Evolutionary conservation across 305 asterid genomes (phyloP), one percentile per base, ranked within the genome.

Genomic region (Fraxinus platypoda): DNA sequence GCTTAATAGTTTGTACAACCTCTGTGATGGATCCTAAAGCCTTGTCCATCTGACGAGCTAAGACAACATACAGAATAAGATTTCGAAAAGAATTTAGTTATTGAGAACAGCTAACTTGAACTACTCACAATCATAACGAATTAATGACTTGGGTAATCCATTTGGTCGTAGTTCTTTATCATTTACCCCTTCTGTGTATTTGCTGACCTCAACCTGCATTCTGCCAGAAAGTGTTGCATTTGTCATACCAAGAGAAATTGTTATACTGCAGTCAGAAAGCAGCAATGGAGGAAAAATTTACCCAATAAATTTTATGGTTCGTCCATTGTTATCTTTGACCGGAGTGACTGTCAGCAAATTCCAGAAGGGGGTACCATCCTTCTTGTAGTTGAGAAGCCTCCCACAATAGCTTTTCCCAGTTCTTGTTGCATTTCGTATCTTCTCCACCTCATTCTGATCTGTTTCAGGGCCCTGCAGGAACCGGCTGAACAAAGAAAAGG

Each of bases 141-240:
- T 97, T 81, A 97, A 85, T 72, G 99, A 97, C 91, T 90, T 91
- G 38, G 98, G 92, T 81, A 97, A 86, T 81, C 99, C 99, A 90
- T 97, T 97, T 80, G 99, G 99, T 81, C 99, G 85, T 59, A 95
- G 49, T 80, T 93, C 95, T 83, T 88, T 93, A 34, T 95, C 98
- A 83, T 78, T 86, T 82, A 88, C 84, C 46, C 99, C 99, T 87
- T 97, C 99, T 2, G 99, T 97, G 91, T 92, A 94, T 87, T 94
- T 97, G 93, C 98, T 97, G 83, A 97, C 99, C 88, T 97, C 99
- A 78, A 97, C 98, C 93, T 97, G 99, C 99, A 97, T 97, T 90
- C 99, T 97, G 95, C 76, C 80, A 83, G 43, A 9, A 78, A 73
- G 74, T 31, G 26, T 21, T 19, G 78, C 31, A 78, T 73, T 70